Evolutionary conservation across 768 basidiomycete species (phyloP).

Genomic region (Asterophora lycoperdoides): DNA sequence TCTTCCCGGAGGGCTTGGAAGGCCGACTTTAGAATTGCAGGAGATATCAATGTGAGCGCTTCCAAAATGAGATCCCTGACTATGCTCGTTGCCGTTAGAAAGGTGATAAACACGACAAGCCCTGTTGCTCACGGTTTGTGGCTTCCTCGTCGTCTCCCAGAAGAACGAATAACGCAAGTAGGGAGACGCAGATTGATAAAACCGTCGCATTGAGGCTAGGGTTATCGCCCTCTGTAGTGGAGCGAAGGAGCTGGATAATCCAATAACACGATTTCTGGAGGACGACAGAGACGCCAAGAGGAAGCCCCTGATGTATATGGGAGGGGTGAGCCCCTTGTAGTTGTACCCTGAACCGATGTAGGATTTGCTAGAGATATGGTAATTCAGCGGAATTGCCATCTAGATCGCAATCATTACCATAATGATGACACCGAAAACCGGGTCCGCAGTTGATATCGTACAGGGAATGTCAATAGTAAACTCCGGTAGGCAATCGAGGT

Average conservation of each 20-base stretch:
- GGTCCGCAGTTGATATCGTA: slow-evolving; percentile 1
- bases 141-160: slow-evolving; percentile 19
- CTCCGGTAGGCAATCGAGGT: slow-evolving; percentile 2
- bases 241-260: slow-evolving; percentile 21
- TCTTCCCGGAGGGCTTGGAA: slow-evolving; percentile 20
- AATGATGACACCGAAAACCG: slow-evolving; percentile 2
- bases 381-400: neutral
- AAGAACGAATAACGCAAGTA: slow-evolving; percentile 28
- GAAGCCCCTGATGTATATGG: neutral
- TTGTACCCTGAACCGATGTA: slow-evolving; percentile 19
- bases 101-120: neutral
- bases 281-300: slow-evolving; percentile 18
- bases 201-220: slow-evolving; percentile 13
- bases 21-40: slow-evolving; percentile 15
- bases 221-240: slow-evolving; percentile 9
- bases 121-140: slow-evolving; percentile 17
- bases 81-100: slow-evolving; percentile 10
- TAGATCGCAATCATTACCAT: slow-evolving; percentile 6
- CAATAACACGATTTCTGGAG: slow-evolving; percentile 28
- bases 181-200: slow-evolving; percentile 22
- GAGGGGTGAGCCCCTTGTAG: slow-evolving; percentile 5
- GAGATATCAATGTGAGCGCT: slow-evolving; percentile 23
- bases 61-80: slow-evolving; percentile 32
- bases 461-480: neutral
- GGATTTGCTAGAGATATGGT: slow-evolving; percentile 20